Evolutionary conservation across 2,329 filamentous ascomycete species (phyloP), one percentile per base, ranked within the genome.

Genomic region (Colletotrichum truncatum): DNA sequence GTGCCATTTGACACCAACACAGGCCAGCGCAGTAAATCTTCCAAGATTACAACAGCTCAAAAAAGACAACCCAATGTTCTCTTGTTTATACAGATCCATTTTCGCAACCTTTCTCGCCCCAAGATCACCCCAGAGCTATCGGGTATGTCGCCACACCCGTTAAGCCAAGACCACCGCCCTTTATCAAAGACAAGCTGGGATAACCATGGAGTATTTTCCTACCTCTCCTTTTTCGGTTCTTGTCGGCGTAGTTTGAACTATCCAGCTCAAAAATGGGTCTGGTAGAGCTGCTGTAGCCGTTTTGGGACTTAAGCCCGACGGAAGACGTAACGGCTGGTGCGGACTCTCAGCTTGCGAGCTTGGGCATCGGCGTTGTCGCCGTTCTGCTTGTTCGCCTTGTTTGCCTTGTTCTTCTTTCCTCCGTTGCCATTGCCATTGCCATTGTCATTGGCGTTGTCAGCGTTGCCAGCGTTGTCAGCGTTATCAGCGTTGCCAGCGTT

Each of bases 21-120:
- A n/a, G n/a, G n/a, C n/a, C 51, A 46, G 56, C 58, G 41, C 58
- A 62, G 25, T 14, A 16, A 41, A 62, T 62, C 30, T 62, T 51
- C 14, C 25, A 62, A n/a, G 48, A 62, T 8, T 62, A 39, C 16
- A 45, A 62, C 41, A 62, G 28, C 16, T 56, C 32, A 21, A 10
- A 8, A 7, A 56, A 48, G 2, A n/a, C 32, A 12, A 41, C 28
- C 10, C 58, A n/a, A n/a, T n/a, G n/a, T n/a, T n/a, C n/a, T n/a
- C n/a, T n/a, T n/a, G n/a, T n/a, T n/a, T n/a, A n/a, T n/a, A n/a
- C n/a, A n/a, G n/a, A n/a, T n/a, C n/a, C n/a, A n/a, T n/a, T n/a
- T n/a, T n/a, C n/a, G n/a, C n/a, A n/a, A n/a, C n/a, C n/a, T n/a
- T n/a, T n/a, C n/a, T n/a, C n/a, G n/a, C n/a, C n/a, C n/a, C n/a